A percentile compares a stretch with the other conserved stretches of the same genome.
Evolutionary conservation across 495 filamentous ascomycete genomes (phyloP).

Genomic region (Penicillium paradoxum): DNA sequence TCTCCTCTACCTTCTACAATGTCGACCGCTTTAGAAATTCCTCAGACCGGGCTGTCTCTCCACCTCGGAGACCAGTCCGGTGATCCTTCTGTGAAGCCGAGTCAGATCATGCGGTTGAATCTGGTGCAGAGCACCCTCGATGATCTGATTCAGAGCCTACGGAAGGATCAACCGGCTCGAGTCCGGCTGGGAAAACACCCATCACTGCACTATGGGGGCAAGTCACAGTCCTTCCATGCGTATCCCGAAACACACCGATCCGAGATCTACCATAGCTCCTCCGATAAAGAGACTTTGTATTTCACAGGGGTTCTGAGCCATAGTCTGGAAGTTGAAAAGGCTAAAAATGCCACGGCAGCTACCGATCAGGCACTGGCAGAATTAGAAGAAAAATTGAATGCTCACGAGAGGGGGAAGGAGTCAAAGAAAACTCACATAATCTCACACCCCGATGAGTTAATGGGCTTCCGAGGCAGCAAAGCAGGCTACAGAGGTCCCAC

Average conservation of each 20-base stretch:
- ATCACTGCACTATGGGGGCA: conserved; percentile 49
- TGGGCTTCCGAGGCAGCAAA: conserved; percentile 24
- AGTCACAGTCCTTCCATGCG: conserved; percentile 47
- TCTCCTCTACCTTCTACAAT: conserved; percentile 17
- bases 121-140: conserved; percentile 62
- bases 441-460: conserved; percentile 34
- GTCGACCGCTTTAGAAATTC: conserved; percentile 44
- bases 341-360: conserved; percentile 48
- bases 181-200: conserved; percentile 44
- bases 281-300: conserved; percentile 42
- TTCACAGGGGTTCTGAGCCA: conserved; percentile 54
- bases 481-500: conserved; percentile 22
- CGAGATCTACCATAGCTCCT: conserved; percentile 46
- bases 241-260: conserved; percentile 44
- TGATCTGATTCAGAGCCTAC: conserved; percentile 63
- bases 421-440: conserved; percentile 48
- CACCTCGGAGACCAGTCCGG: conserved; percentile 33
- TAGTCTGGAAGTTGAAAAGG: conserved; percentile 51
- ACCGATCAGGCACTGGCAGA: conserved; percentile 51
- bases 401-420: conserved; percentile 48
- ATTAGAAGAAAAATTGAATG: conserved; percentile 49
- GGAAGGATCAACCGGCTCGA: conserved; percentile 55
- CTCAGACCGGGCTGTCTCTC: conserved; percentile 46
- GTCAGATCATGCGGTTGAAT: conserved; percentile 60
- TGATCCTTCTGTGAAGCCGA: conserved; percentile 27